Base-by-base conservation (phyloP, 179 eudicot species). In the Silene noctiflora region DNA sequence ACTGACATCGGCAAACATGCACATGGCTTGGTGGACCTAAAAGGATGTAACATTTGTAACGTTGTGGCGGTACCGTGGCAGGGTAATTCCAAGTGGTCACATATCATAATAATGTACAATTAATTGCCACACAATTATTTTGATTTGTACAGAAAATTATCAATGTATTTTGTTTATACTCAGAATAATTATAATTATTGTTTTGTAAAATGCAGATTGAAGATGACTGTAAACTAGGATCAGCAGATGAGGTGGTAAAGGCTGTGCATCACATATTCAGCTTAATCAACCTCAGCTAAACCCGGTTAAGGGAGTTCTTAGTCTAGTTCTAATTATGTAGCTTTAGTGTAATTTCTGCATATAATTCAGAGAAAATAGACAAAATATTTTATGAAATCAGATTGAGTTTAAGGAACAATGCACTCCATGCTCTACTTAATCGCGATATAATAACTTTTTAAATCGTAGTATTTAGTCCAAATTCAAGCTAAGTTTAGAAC, bases 201-300 rank as follows among this genome's bases (percentile, higher is more conserved):
- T 78, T 33, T 8, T 53, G 12, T 53, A 6, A 61, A 61, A 65
- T 73, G 82, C 88, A 85, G 88, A 81, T 85, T 62, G 88, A 85
- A 83, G 88, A 85, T 25, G 86, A 79, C 6, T 85, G 88, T 74
- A 78, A 79, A 71, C 71, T 83, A 67, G 75, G 83, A 74, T 64
- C 88, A 61, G 86, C 86, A 59, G 84, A 83, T 67, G 84, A 85
- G 17, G 79, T 85, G 31, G 84, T 80, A 67, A 81, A 72, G 21
- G 85, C 88, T 44, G 85, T 85, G 35, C 85, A 85, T 78, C 88
- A 82, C 35, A 75, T 85, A 72, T 85, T 85, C 76, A 80, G 77
- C 75, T 67, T 82, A 44, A 85, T 76, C 73, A 81, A 70, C 75
- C 66, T 66, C 79, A 55, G 21, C 75, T 81, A 72, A 73, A 24